phyloP scores from a whole-genome alignment of 805 yeast species.

The Yarrowia sp. region DNA sequence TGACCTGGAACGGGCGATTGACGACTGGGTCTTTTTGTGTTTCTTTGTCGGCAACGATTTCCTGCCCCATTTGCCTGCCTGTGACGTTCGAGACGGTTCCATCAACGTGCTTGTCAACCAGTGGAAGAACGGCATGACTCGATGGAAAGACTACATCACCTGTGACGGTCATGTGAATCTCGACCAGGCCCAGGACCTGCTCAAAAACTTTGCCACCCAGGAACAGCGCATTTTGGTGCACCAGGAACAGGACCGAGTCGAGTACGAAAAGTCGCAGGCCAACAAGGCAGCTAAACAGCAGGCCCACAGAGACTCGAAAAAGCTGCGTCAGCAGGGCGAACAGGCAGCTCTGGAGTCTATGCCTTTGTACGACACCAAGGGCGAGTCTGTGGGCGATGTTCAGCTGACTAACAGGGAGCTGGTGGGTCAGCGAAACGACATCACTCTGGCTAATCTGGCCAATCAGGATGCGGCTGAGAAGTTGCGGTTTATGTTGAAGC shows the following conservation, averaged over 20 bases:
- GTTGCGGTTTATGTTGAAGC: conserved; percentile 41
- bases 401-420: conserved; percentile 67
- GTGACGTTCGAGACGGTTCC: conserved; percentile 93
- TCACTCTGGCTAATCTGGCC: conserved; percentile 68
- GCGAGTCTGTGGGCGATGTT: conserved; percentile 65
- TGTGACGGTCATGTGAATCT: conserved; percentile 83
- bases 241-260: conserved; percentile 40
- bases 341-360: conserved; percentile 62
- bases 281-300: neutral
- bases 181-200: conserved; percentile 67
- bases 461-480: conserved; percentile 66
- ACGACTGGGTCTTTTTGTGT: conserved; percentile 98
- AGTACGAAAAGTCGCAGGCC: neutral
- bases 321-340: conserved; percentile 76
- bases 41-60: conserved; percentile 98
- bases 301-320: conserved; percentile 33
- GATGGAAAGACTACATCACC: conserved; percentile 72
- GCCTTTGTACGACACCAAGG: conserved; percentile 74
- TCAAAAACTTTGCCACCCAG: conserved; percentile 60
- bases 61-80: conserved; percentile 90
- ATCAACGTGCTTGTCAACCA: conserved; percentile 74
- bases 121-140: conserved; percentile 75
- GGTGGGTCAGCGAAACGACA: conserved; percentile 57
- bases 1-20: conserved; percentile 92
- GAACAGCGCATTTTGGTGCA: conserved; percentile 77